phyloP scores from a whole-genome alignment of 176 grass and related monocot species.

The Rhipidocladum racemiflorum region DNA sequence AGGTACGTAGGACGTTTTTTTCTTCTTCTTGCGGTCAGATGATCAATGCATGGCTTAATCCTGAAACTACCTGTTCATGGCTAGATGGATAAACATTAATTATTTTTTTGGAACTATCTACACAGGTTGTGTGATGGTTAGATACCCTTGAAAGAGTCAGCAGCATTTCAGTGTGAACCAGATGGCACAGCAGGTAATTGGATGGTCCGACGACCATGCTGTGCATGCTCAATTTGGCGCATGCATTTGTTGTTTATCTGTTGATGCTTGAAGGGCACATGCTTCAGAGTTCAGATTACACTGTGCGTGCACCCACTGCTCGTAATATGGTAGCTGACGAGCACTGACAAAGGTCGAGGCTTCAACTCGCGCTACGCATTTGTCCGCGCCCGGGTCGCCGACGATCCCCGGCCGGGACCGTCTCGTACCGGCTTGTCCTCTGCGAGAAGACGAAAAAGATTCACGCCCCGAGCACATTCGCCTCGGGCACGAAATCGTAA shows the following conservation, averaged over 20 bases:
- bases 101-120: background rate
- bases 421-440: background rate
- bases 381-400: slow-evolving; percentile 19
- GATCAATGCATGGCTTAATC: background rate
- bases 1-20: background rate
- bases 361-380: background rate
- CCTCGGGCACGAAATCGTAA: background rate
- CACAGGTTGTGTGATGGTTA: background rate
- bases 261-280: no score
- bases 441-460: slow-evolving; percentile 2
- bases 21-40: background rate
- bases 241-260: slow-evolving; percentile 17
- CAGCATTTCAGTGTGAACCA: slow-evolving; percentile 17
- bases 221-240: background rate
- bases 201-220: background rate
- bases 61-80: background rate
- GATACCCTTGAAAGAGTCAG: background rate
- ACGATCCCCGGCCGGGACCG: slow-evolving; percentile 22
- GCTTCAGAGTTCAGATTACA: background rate
- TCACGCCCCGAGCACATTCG: background rate
- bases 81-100: background rate
- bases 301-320: background rate
- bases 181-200: slow-evolving; percentile 1
- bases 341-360: background rate
- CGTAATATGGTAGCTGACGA: background rate